These are phyloP conservation scores for Aureobasidium sp. DNA, from an alignment of 2,329 filamentous ascomycete genomes.

Conservation along the genomic window DNA sequence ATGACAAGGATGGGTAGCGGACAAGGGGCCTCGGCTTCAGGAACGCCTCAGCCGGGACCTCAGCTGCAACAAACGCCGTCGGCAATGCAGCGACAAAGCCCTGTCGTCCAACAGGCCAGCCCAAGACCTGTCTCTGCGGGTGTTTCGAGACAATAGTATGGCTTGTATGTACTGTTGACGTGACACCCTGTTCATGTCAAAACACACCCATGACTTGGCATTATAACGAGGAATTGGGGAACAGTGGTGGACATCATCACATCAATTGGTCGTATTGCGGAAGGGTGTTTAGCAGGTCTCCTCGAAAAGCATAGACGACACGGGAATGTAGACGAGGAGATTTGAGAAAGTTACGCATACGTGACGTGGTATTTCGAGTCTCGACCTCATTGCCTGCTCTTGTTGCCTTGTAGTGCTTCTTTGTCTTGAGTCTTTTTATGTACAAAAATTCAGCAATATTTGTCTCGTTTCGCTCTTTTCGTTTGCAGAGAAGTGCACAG, in stretches of 20 bases:
- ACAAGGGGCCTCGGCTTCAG: conserved; percentile 10
- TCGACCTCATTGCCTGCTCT: not conserved
- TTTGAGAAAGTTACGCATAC: not conserved
- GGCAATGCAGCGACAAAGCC: conserved; percentile 28
- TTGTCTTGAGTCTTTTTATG: not conserved
- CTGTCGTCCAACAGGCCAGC: conserved; percentile 25
- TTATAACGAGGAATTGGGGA: not conserved
- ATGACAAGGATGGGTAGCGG: conserved; percentile 28
- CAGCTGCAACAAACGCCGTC: conserved; percentile 10
- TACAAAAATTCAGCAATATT: not conserved
- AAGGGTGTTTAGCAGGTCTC: not conserved
- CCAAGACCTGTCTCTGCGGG: conserved; percentile 27
- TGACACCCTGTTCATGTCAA: not conserved
- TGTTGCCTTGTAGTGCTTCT: not conserved
- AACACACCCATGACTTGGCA: not conserved
- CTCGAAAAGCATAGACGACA: not conserved
- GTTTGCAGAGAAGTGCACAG: not conserved
- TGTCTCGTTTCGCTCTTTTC: not conserved
- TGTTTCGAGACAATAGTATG: conserved; percentile 22
- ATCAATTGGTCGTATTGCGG: not conserved
- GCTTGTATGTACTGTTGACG: conserved; percentile 17
- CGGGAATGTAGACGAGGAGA: not conserved
- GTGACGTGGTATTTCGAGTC: not conserved
- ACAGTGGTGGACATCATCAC: not conserved
- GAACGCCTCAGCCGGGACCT: conserved; percentile 13